These are phyloP conservation scores for Shiraia sp. DNA, from an alignment of 2,329 filamentous ascomycete genomes.

Conservation along the genomic window DNA sequence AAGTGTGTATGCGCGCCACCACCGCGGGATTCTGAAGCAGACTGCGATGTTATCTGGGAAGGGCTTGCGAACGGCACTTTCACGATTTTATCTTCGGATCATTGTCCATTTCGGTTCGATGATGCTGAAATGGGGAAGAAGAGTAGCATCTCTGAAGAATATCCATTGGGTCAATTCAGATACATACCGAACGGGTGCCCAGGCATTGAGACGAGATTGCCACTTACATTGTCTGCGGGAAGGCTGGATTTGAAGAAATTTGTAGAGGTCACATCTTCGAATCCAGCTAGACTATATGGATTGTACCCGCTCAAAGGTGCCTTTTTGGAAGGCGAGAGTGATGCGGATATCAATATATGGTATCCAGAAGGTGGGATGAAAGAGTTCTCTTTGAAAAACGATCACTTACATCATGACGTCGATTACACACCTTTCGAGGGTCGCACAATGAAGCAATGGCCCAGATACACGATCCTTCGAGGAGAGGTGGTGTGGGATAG, in stretches of 20 bases:
- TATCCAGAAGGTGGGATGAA: conserved; percentile 45
- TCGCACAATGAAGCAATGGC: conserved; percentile 61
- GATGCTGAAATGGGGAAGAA: conserved; percentile 49
- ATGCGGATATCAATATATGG: conserved; percentile 63
- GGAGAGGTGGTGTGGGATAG: conserved; percentile 63
- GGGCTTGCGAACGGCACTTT: conserved; percentile 58
- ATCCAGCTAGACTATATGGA: conserved; percentile 62
- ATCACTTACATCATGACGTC: conserved; percentile 62
- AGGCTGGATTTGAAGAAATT: conserved; percentile 54
- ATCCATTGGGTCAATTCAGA: conserved; percentile 54
- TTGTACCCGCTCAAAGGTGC: conserved; percentile 57
- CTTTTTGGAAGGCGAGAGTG: conserved; percentile 54
- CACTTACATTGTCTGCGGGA: conserved; percentile 49
- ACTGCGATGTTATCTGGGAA: conserved; percentile 57
- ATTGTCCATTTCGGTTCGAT: conserved; percentile 56
- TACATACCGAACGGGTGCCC: conserved; percentile 64
- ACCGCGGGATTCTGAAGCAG: conserved; percentile 51
- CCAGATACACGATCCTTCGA: conserved; percentile 62
- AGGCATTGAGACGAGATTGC: conserved; percentile 61
- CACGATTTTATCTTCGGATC: conserved; percentile 55
- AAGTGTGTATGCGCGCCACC: conserved; percentile 61
- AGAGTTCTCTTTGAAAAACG: conserved; percentile 54
- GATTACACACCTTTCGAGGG: conserved; percentile 68
- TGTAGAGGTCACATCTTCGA: conserved; percentile 59
- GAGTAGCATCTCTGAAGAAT: conserved; percentile 50